Percentiles rank a stretch among this genome's conserved stretches.
phyloP scores from a whole-genome alignment of 1,284 basidiomycete genomes.

The Ustilago lituana region DNA sequence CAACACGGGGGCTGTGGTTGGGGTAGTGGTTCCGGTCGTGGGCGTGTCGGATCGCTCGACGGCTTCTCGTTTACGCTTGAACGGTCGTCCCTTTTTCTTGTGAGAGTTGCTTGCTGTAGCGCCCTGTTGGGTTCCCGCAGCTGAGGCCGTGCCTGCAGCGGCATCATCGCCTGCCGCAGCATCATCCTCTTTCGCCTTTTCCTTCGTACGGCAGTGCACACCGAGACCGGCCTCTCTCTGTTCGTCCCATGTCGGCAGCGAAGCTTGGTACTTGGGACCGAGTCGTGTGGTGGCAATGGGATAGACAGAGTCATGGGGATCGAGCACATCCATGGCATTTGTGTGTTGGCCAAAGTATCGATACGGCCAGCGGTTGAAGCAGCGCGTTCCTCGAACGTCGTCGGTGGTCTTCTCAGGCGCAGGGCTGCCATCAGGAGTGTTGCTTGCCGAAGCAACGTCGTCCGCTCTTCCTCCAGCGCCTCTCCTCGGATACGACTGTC shows the following conservation, averaged over 20 bases:
- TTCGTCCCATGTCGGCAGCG: constrained; percentile 59
- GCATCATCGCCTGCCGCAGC: constrained; percentile 25
- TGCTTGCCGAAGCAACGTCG: constrained; percentile 30
- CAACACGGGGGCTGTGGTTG: constrained; percentile 14
- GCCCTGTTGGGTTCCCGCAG: neutral
- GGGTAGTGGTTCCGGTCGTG: constrained; percentile 34
- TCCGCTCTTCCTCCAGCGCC: constrained; percentile 26
- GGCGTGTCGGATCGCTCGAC: constrained; percentile 42
- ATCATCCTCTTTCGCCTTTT: constrained; percentile 41
- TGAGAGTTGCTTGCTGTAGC: constrained; percentile 11
- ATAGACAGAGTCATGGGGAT: constrained; percentile 93
- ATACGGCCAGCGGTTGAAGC: constrained; percentile 92
- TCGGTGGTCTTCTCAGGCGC: constrained; percentile 49
- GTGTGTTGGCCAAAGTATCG: constrained; percentile 94
- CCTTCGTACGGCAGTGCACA: constrained; percentile 24
- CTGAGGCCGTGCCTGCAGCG: constrained; percentile 8
- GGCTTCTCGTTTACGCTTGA: constrained; percentile 38
- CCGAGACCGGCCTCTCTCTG: constrained; percentile 50
- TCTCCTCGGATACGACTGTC: constrained; percentile 17
- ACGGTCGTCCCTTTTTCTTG: constrained; percentile 38
- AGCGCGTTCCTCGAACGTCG: constrained; percentile 72
- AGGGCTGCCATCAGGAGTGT: constrained; percentile 42
- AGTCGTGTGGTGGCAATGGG: constrained; percentile 87
- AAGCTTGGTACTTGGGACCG: constrained; percentile 85
- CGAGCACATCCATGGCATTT: constrained; percentile 73